Base-by-base conservation (phyloP, 371 early-diverging fungal genomes). In the Syncephalastrum contaminatum region DNA sequence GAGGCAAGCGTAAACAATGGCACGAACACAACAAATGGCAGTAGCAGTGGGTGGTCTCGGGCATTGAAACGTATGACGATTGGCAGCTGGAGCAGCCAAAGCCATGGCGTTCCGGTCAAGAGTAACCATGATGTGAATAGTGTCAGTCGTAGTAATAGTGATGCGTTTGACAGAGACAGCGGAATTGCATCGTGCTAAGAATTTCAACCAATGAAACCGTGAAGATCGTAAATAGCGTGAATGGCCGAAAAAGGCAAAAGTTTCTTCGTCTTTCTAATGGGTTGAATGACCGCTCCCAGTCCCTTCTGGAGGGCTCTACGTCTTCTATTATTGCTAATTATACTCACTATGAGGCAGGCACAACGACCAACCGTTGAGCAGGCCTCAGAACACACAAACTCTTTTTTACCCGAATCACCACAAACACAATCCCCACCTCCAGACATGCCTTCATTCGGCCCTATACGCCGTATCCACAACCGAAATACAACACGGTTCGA, bases 41-140 rank as follows among this genome's bases (percentile, higher is more conserved):
- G 16, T 21, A 45, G 36, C 4, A 51, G 54, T 36, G 59, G 60
- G 4, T 64, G 65, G 65, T 51, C 65, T n/a, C 43, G 54, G 41
- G 65, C 65, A 8, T 52, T 66, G 18, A 60, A 60, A 51, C 58
- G 66, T 1, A 61, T 66, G 61, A 30, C 36, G 12, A 30, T 30
- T 30, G 36, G 36, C 2, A 30, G 36, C 12, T 30, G 36, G 36
- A 30, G 36, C 36, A 30, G 36, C 36, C 12, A 30, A 8, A 30
- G 12, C 36, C 36, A 30, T 6, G 10, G 36, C 10, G 36, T 30
- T 30, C 36, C 36, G 10, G 36, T 0, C 36, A 30, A 30, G 36
- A 30, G 10, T 8, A 6, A 30, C 10, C 36, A 30, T 10, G 36
- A 30, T 30, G n/a, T n/a, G n/a, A n/a, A n/a, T n/a, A n/a, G n/a